Percentiles rank a stretch among this genome's conserved stretches.
phyloP scores from a whole-genome alignment of 371 early-diverging fungal species.

The Mucor lusitanicus region DNA sequence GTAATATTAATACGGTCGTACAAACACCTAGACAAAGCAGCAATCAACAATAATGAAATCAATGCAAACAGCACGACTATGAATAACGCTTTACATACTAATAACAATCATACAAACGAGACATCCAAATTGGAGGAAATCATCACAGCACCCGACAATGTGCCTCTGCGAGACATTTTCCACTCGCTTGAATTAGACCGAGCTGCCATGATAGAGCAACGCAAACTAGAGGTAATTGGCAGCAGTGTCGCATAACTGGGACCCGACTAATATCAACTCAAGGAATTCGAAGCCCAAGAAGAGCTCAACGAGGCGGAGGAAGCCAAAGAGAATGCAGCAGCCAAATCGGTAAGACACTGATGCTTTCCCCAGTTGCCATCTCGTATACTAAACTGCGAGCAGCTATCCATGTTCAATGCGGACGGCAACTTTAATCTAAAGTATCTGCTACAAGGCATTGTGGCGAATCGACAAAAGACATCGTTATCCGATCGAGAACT shows the following conservation, averaged over 20 bases:
- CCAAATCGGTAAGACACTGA: slow-evolving; percentile 23
- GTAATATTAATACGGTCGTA: neutral
- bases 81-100: neutral
- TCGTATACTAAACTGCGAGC: neutral
- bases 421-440: slow-evolving; percentile 62
- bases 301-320: slow-evolving; percentile 52
- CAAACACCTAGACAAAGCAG: neutral
- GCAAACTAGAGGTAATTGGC: slow-evolving; percentile 46
- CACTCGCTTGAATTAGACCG: slow-evolving; percentile 81
- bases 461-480: slow-evolving; percentile 65
- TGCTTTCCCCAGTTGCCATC: neutral
- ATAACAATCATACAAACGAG: neutral
- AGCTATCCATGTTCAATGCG: slow-evolving; percentile 54
- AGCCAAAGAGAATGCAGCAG: slow-evolving; percentile 45
- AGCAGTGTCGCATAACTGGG: neutral
- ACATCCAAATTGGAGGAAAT: slow-evolving; percentile 9
- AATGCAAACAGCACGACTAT: neutral
- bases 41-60: neutral
- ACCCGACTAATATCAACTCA: neutral
- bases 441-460: slow-evolving; percentile 82
- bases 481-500: slow-evolving; percentile 73
- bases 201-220: slow-evolving; percentile 67
- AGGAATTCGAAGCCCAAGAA: slow-evolving; percentile 58
- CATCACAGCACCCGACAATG: slow-evolving; percentile 13
- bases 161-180: slow-evolving; percentile 69